Evolutionary conservation across 148 eudicot genomes (phyloP).

Genomic region (Diospyros lotus): DNA sequence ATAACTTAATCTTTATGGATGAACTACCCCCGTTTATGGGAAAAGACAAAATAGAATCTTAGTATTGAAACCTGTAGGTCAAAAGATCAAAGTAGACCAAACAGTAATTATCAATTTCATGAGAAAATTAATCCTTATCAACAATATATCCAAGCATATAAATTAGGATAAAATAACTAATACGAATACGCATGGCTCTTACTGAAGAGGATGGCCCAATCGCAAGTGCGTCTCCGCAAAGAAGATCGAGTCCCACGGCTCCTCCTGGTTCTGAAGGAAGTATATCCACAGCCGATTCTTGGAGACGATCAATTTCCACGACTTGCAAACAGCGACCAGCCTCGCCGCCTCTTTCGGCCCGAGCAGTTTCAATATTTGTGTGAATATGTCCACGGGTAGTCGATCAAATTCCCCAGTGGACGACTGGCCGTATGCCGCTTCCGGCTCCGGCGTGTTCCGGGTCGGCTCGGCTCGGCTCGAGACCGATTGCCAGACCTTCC

Average conservation of each 20-base stretch:
- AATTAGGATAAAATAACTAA: background rate
- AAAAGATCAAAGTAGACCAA: no score
- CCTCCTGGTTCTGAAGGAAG: conserved; percentile 45
- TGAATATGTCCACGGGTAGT: conserved; percentile 54
- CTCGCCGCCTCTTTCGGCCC: conserved; percentile 63
- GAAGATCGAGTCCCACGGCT: conserved; percentile 58
- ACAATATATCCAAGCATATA: no score
- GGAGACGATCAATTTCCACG: conserved; percentile 49
- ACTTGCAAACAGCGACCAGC: conserved; percentile 47
- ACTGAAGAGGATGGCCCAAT: conserved; percentile 43
- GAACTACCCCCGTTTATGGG: no score
- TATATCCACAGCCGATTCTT: conserved; percentile 70
- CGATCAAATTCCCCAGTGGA: conserved; percentile 61
- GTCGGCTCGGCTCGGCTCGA: conserved; percentile 19
- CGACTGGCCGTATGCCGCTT: conserved; percentile 17
- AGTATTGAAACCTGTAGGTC: no score
- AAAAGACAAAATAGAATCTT: no score
- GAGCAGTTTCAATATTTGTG: conserved; percentile 41
- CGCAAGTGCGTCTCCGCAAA: conserved; percentile 61
- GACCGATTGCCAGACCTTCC: conserved; percentile 31
- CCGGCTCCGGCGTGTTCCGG: conserved; percentile 3
- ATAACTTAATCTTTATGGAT: no score
- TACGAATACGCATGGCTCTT: background rate
- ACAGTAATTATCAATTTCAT: no score
- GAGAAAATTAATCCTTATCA: no score